A percentile compares a stretch with the other conserved stretches of the same genome.
Evolutionary conservation across 2,329 filamentous ascomycete species (phyloP).

Genomic region (Penicillium brasilianum): DNA sequence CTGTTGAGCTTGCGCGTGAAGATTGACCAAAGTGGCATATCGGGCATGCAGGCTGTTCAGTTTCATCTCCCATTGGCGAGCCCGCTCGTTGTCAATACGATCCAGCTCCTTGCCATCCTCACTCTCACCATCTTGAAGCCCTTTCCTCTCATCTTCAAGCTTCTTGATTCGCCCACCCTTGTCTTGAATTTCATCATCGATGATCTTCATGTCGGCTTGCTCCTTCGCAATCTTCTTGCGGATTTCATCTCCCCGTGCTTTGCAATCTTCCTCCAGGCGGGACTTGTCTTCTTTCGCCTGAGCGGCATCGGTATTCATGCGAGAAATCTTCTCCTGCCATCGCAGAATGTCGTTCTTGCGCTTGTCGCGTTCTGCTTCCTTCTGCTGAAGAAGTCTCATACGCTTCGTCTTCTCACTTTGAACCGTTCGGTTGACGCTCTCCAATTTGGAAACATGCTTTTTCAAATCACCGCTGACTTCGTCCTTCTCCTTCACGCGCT

Average conservation of each 20-base stretch:
- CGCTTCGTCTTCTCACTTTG: constrained; percentile 80
- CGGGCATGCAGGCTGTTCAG: constrained; percentile 49
- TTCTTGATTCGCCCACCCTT: constrained; percentile 65
- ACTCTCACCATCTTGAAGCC: constrained; percentile 52
- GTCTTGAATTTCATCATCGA: constrained; percentile 67
- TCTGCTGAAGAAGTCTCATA: constrained; percentile 67
- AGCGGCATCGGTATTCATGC: constrained; percentile 57
- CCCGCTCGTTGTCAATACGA: constrained; percentile 55
- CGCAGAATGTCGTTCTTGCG: constrained; percentile 63
- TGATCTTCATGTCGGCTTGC: constrained; percentile 56
- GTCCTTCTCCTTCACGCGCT: constrained; percentile 84
- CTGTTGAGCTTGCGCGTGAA: constrained; percentile 50
- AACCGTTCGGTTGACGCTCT: constrained; percentile 78
- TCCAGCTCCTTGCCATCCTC: constrained; percentile 58
- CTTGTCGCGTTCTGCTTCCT: constrained; percentile 65
- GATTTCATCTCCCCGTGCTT: constrained; percentile 48
- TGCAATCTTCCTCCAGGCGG: constrained; percentile 47
- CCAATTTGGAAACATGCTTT: constrained; percentile 77
- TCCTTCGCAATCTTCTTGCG: constrained; percentile 52
- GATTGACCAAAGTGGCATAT: constrained; percentile 49
- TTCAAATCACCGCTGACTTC: constrained; percentile 84
- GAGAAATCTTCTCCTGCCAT: constrained; percentile 61
- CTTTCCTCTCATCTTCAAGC: constrained; percentile 63
- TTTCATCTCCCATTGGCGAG: constrained; percentile 53
- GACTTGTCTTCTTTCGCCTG: constrained; percentile 51